Evolutionary conservation across 305 asterid species (phyloP).

Genomic region (Fraxinus greggii): DNA sequence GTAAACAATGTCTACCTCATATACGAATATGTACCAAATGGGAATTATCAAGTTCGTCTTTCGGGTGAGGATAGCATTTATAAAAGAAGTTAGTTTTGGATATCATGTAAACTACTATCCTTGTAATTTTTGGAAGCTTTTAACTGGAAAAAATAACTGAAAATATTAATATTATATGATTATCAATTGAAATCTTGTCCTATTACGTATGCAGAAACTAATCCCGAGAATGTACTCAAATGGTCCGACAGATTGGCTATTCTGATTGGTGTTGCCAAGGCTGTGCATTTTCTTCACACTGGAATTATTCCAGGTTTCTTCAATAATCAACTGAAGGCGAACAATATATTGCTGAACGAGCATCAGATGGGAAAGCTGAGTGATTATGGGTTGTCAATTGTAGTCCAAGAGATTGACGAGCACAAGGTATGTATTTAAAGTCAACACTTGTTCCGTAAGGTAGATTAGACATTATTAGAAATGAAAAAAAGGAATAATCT

Average conservation of each 20-base stretch:
- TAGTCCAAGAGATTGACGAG: conserved; percentile 47
- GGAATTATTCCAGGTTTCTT: conserved; percentile 67
- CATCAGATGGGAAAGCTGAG: conserved; percentile 62
- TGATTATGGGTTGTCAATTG: conserved; percentile 63
- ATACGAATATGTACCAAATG: conserved; percentile 51
- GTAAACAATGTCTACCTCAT: conserved; percentile 51
- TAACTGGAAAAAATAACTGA: background rate
- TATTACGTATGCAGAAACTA: conserved; percentile 37
- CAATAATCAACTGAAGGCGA: conserved; percentile 56
- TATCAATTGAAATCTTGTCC: background rate
- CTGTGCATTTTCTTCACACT: conserved; percentile 76
- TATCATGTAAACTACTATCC: background rate
- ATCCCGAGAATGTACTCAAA: conserved; percentile 49
- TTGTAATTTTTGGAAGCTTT: background rate
- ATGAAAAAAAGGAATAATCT: background rate
- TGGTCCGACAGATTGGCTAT: conserved; percentile 65
- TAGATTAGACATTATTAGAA: background rate
- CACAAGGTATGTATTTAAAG: conserved; percentile 32
- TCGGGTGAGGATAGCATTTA: conserved; percentile 39
- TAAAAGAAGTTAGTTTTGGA: background rate
- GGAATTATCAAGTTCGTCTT: conserved; percentile 54
- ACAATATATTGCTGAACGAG: conserved; percentile 55
- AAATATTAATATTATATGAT: background rate
- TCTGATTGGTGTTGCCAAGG: conserved; percentile 61
- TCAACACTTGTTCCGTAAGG: background rate